Evolutionary conservation across 352 stramenopile genomes (phyloP).

Genomic region (Phytophthora tentaculata): DNA sequence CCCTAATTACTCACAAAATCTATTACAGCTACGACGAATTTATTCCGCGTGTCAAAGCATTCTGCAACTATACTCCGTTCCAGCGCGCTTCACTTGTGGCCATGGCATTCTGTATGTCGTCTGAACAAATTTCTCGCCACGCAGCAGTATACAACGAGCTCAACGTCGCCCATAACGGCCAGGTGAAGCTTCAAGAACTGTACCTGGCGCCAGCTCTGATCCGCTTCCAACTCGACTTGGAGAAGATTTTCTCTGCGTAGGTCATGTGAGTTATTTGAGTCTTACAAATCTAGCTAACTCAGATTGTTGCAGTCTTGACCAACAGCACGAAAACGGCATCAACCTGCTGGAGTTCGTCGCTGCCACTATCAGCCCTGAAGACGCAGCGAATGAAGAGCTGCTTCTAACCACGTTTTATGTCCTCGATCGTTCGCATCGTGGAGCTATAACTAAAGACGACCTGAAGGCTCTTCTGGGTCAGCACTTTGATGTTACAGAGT

Average conservation of each 20-base stretch:
- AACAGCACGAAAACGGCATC: conserved; percentile 75
- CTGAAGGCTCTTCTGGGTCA: conserved; percentile 61
- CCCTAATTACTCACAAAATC: no score
- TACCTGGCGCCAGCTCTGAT: conserved; percentile 50
- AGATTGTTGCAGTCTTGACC: conserved; percentile 53
- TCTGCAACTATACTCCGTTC: conserved; percentile 72
- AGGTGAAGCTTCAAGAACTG: conserved; percentile 75
- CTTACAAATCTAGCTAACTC: not conserved
- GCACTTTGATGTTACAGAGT: conserved; percentile 60
- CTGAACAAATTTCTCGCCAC: conserved; percentile 55
- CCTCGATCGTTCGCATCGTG: conserved; percentile 68
- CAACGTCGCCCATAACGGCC: conserved; percentile 76
- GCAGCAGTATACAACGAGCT: conserved; percentile 82
- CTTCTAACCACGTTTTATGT: conserved; percentile 63
- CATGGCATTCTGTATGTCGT: conserved; percentile 76
- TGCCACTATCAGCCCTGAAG: conserved; percentile 65
- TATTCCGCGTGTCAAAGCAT: conserved; percentile 65
- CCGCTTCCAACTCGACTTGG: conserved; percentile 69
- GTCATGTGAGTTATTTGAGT: conserved; percentile 6
- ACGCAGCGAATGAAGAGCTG: conserved; percentile 61
- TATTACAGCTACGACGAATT: conserved; percentile 61
- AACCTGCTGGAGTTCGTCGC: conserved; percentile 85
- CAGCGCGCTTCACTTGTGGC: conserved; percentile 68
- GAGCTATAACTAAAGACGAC: conserved; percentile 63
- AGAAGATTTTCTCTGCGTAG: conserved; percentile 69